Evolutionary conservation across 345 rosid genomes (phyloP).

Genomic region (Diplotaxis tenuifolia): DNA sequence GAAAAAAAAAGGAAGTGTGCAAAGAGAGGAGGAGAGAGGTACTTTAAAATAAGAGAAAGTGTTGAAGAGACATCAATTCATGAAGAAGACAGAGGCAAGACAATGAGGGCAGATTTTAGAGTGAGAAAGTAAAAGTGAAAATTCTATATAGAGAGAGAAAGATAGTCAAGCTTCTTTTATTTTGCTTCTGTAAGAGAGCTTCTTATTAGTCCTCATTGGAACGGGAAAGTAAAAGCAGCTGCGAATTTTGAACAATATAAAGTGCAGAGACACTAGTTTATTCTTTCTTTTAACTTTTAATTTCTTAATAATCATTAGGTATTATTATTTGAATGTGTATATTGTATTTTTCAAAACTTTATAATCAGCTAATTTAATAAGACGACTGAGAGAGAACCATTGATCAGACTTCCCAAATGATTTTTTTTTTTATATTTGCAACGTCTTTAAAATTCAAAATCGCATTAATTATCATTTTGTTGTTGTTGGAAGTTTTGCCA

Average conservation of each 20-base stretch:
- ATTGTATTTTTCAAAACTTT: background rate
- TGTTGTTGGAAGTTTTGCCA: background rate
- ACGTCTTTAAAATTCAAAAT: constrained; percentile 14
- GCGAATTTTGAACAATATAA: constrained; percentile 27
- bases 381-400: background rate
- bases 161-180: constrained; percentile 1
- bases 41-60: constrained; percentile 60
- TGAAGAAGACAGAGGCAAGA: constrained; percentile 73
- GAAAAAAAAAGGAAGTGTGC: no score
- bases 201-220: constrained; percentile 44
- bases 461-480: background rate
- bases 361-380: constrained; percentile 1
- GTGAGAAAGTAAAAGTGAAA: constrained; percentile 33
- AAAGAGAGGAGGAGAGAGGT: constrained; percentile 34
- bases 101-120: constrained; percentile 34
- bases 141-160: constrained; percentile 23
- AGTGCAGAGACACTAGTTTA: constrained; percentile 24
- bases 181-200: constrained; percentile 35
- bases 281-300: constrained; percentile 1
- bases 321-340: background rate
- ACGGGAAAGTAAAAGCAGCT: constrained; percentile 51
- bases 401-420: no score
- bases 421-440: no score
- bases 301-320: background rate
- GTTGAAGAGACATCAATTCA: constrained; percentile 63